These are phyloP conservation scores for Echites panduratus DNA, from an alignment of 257 asterid species.

Conservation along the genomic window DNA sequence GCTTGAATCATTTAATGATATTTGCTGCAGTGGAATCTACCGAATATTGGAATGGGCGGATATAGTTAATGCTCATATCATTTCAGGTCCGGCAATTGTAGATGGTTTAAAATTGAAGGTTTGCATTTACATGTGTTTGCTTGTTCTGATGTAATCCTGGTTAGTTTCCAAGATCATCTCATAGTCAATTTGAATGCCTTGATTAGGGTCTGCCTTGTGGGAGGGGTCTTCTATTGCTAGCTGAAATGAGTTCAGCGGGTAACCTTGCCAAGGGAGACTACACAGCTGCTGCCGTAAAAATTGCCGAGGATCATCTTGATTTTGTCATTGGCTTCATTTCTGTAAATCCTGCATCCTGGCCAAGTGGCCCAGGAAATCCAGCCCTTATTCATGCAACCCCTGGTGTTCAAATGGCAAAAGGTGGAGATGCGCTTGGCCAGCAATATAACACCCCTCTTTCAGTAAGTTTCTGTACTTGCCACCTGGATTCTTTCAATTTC, in stretches of 20 bases:
- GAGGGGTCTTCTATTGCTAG: constrained; percentile 81
- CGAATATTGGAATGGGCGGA: constrained; percentile 94
- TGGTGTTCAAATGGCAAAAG: constrained; percentile 89
- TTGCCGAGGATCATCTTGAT: constrained; percentile 88
- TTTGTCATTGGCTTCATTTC: constrained; percentile 97
- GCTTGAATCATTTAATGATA: constrained; percentile 17
- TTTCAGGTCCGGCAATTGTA: constrained; percentile 97
- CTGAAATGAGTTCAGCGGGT: constrained; percentile 98
- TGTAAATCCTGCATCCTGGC: constrained; percentile 92
- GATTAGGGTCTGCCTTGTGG: constrained; percentile 75
- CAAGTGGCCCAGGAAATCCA: constrained; percentile 72
- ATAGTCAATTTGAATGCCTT: constrained; percentile 19
- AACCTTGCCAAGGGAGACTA: constrained; percentile 87
- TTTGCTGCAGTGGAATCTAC: constrained; percentile 69
- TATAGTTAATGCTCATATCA: constrained; percentile 88
- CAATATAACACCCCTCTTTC: constrained; percentile 87
- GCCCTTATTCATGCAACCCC: constrained; percentile 90
- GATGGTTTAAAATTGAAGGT: constrained; percentile 94
- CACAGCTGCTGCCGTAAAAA: constrained; percentile 89
- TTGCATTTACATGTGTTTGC: background rate
- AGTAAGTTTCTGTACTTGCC: constrained; percentile 43
- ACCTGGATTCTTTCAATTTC: background rate
- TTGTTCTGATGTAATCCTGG: constrained; percentile 1
- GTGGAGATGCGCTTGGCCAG: constrained; percentile 94
- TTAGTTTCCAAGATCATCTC: constrained; percentile 2